Conservation (phyloP, 345 rosid genomes). For the Sisymbrium altissimum region DNA sequence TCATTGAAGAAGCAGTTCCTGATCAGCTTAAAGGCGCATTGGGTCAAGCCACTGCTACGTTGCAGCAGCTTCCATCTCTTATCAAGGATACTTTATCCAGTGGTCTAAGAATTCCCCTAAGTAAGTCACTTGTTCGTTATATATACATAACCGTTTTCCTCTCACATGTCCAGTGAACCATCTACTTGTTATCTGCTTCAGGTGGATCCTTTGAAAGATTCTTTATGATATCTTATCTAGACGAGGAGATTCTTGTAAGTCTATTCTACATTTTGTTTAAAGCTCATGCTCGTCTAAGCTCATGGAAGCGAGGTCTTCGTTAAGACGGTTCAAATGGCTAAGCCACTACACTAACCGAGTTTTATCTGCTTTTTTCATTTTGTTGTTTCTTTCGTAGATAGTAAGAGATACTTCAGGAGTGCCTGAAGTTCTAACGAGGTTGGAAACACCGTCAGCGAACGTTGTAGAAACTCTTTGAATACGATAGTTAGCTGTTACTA, state of each 20-base stretch:
- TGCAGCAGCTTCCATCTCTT: conserved; percentile 80
- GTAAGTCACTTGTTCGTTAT: conserved; percentile 45
- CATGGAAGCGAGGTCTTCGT: not conserved
- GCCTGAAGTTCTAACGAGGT: conserved; percentile 87
- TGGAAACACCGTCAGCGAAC: conserved; percentile 47
- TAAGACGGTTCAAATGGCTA: not conserved
- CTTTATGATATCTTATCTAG: conserved; percentile 93
- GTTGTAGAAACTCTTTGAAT: conserved; percentile 46
- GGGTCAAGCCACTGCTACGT: conserved; percentile 60
- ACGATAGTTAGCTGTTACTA: conserved; percentile 52
- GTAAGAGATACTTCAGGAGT: conserved; percentile 66
- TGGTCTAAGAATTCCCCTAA: conserved; percentile 77
- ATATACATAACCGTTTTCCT: not conserved
- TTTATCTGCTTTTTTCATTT: not conserved
- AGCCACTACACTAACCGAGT: not conserved
- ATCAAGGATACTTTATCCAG: conserved; percentile 57
- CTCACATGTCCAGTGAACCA: not conserved
- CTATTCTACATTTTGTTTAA: not conserved
- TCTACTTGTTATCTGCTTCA: conserved; percentile 31
- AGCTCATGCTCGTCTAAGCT: not conserved
- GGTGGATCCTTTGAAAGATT: conserved; percentile 85
- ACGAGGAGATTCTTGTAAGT: conserved; percentile 90
- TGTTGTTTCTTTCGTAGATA: conserved; percentile 46
- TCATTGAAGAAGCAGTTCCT: conserved; percentile 82
- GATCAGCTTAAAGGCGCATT: conserved; percentile 74